A percentile compares a stretch with the other conserved stretches of the same genome.
Conservation (phyloP, 2,329 filamentous ascomycete species). For the Ascochyta fabae region DNA sequence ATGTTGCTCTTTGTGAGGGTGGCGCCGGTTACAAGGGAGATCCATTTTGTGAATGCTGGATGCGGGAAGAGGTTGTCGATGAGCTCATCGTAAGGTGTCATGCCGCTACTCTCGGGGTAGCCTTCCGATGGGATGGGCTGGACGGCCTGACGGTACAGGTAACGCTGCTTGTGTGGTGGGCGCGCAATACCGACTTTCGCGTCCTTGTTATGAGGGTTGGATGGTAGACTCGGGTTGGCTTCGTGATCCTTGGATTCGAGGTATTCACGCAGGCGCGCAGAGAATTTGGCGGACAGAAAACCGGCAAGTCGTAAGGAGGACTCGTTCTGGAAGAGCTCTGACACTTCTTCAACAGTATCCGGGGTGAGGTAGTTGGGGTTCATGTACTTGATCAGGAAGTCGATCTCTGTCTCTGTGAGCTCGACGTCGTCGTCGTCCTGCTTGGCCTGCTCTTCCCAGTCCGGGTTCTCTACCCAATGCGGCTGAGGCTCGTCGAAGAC, state of each 20-base stretch:
- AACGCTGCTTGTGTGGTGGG: constrained; percentile 95
- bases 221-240: constrained; percentile 53
- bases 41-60: constrained; percentile 85
- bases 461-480: constrained; percentile 57
- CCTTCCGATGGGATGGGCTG: constrained; percentile 43
- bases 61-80: constrained; percentile 84
- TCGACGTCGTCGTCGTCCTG: constrained; percentile 56
- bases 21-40: constrained; percentile 80
- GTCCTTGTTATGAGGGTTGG: constrained; percentile 40
- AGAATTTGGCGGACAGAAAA: constrained; percentile 81
- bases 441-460: constrained; percentile 44
- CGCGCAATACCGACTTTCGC: constrained; percentile 68
- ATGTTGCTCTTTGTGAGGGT: constrained; percentile 76
- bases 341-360: constrained; percentile 83
- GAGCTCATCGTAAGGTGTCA: constrained; percentile 71
- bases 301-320: constrained; percentile 83
- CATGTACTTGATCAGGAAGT: constrained; percentile 90
- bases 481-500: constrained; percentile 82
- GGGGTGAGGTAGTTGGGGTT: constrained; percentile 89
- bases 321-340: constrained; percentile 79
- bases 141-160: constrained; percentile 74
- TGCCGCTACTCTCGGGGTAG: constrained; percentile 39
- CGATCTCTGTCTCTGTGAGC: constrained; percentile 80
- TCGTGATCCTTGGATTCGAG: constrained; percentile 62
- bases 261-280: constrained; percentile 71